A percentile compares a stretch with the other conserved stretches of the same genome.
phyloP scores from a whole-genome alignment of 495 filamentous ascomycete genomes.

The Trichoderma reesei region DNA sequence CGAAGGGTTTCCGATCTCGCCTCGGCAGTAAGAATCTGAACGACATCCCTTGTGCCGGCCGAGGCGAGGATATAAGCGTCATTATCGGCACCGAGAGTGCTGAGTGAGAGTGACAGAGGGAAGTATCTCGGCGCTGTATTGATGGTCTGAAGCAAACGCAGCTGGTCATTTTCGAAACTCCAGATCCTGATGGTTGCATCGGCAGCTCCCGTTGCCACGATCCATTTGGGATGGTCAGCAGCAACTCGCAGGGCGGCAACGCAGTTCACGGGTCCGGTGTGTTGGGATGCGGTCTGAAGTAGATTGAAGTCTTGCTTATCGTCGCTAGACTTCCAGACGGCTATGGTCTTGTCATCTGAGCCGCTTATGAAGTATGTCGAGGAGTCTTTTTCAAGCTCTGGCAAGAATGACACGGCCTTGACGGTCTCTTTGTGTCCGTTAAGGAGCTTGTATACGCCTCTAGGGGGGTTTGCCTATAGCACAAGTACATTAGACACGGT shows the following conservation, averaged over 20 bases:
- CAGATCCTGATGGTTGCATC: constrained; percentile 80
- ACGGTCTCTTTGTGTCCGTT: constrained; percentile 73
- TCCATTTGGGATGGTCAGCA: constrained; percentile 20
- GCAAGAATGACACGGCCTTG: constrained; percentile 74
- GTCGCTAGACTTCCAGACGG: constrained; percentile 48
- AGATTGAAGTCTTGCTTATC: not conserved
- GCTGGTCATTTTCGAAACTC: constrained; percentile 41
- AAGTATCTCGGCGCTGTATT: constrained; percentile 66
- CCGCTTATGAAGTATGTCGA: constrained; percentile 60
- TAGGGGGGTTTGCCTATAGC: constrained; percentile 35
- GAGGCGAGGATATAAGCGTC: constrained; percentile 61
- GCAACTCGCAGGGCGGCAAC: constrained; percentile 47
- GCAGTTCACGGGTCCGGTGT: constrained; percentile 69
- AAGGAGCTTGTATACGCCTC: constrained; percentile 61
- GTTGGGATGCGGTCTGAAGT: constrained; percentile 29
- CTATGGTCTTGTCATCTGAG: constrained; percentile 69
- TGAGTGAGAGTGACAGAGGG: constrained; percentile 64
- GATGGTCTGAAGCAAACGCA: constrained; percentile 58
- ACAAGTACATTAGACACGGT: not conserved
- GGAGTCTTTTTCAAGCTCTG: constrained; percentile 34
- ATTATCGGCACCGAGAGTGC: constrained; percentile 38
- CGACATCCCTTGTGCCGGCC: constrained; percentile 65
- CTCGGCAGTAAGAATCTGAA: constrained; percentile 65
- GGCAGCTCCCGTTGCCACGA: constrained; percentile 63
- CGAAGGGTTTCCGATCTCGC: constrained; percentile 22